Percentiles rank a stretch among this genome's conserved stretches.
Conservation (phyloP, 306 rosid species). For the Chamaecrista fasciculata region DNA sequence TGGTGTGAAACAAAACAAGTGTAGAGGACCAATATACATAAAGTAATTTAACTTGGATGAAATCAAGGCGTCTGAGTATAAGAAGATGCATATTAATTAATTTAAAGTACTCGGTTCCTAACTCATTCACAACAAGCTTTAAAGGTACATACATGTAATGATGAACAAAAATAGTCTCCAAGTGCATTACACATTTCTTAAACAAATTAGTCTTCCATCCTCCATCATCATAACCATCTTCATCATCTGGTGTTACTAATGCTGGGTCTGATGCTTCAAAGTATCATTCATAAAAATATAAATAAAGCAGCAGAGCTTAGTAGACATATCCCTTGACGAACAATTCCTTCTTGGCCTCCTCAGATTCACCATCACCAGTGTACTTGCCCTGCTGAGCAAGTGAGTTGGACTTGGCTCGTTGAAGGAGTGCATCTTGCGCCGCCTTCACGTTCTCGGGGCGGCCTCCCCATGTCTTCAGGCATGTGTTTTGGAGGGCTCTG, state of each 20-base stretch:
- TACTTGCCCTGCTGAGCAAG: constrained; percentile 95
- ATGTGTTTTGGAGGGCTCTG: constrained; percentile 93
- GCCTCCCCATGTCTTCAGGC: constrained; percentile 95
- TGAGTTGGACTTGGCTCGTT: constrained; percentile 89
- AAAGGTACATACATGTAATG: constrained; percentile 41
- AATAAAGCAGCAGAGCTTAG: constrained; percentile 36
- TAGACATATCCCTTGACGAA: constrained; percentile 84
- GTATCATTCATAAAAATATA: constrained; percentile 26
- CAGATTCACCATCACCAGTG: constrained; percentile 91
- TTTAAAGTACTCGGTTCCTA: constrained; percentile 37
- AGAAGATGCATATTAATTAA: constrained; percentile 25
- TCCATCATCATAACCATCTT: constrained; percentile 14
- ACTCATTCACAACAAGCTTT: constrained; percentile 50
- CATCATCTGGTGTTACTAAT: constrained; percentile 1
- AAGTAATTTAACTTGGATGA: no score
- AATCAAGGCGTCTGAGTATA: constrained; percentile 19
- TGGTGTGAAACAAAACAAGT: no score
- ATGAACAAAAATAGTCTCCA: constrained; percentile 70
- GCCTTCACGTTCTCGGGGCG: constrained; percentile 77
- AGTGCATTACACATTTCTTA: constrained; percentile 48
- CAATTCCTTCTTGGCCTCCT: constrained; percentile 76
- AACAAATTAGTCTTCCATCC: constrained; percentile 31
- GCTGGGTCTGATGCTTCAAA: constrained; percentile 27
- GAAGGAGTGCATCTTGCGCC: constrained; percentile 73
- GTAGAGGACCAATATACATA: no score